Evolutionary conservation across 2,329 filamentous ascomycete genomes (phyloP).

Genomic region (Diplodia intermedia): DNA sequence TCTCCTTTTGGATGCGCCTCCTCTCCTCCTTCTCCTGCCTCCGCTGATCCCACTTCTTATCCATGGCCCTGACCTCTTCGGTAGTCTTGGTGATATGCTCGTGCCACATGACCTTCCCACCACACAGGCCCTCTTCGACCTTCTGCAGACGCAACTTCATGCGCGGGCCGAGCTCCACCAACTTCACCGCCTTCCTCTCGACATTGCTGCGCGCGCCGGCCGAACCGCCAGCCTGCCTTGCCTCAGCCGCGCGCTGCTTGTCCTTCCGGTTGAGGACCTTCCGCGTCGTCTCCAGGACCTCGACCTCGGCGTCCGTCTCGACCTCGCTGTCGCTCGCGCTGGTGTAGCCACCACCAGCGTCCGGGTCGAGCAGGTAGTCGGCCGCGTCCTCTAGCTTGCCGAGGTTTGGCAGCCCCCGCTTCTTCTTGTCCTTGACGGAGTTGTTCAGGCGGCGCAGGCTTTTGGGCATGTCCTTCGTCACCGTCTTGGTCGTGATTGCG

Average conservation of each 20-base stretch:
- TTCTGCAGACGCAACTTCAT: constrained; percentile 91
- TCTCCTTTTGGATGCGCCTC: constrained; percentile 83
- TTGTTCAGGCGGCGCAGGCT: constrained; percentile 83
- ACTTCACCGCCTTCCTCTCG: constrained; percentile 86
- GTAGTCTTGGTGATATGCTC: constrained; percentile 88
- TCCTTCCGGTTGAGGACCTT: constrained; percentile 67
- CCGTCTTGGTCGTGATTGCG: constrained; percentile 83
- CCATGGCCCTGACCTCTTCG: constrained; percentile 77
- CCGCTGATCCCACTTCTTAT: constrained; percentile 81
- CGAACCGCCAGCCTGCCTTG: constrained; percentile 42
- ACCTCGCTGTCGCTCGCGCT: constrained; percentile 91
- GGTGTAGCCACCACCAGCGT: constrained; percentile 78
- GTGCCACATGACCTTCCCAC: constrained; percentile 96
- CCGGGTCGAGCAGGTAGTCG: constrained; percentile 86
- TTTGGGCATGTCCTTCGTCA: constrained; percentile 78
- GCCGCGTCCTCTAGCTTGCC: constrained; percentile 91
- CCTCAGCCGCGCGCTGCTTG: constrained; percentile 52
- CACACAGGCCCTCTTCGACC: constrained; percentile 91
- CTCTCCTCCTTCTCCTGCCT: constrained; percentile 82
- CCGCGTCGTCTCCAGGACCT: constrained; percentile 71
- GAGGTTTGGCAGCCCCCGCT: constrained; percentile 78
- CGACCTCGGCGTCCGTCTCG: constrained; percentile 95
- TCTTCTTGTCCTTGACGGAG: constrained; percentile 76
- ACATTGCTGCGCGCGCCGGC: constrained; percentile 58
- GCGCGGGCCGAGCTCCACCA: constrained; percentile 89